A percentile compares a stretch with the other conserved stretches of the same genome.
These are phyloP conservation scores for Leccinum incarnatum DNA, from an alignment of 768 basidiomycete genomes.

Conservation along the genomic window DNA sequence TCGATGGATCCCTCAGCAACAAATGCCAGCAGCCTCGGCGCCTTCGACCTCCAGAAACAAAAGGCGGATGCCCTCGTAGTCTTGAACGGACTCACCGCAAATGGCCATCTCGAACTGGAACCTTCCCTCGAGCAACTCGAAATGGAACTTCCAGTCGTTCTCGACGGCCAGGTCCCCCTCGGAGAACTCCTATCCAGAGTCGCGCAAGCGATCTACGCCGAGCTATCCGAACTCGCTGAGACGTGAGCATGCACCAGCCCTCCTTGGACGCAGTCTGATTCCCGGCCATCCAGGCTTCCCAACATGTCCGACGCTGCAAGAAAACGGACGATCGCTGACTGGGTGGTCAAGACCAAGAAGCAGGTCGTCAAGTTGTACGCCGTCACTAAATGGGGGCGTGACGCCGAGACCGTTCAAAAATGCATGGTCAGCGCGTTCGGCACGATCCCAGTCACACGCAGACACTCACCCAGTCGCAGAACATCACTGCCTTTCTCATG, in stretches of 20 bases:
- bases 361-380: constrained; percentile 89
- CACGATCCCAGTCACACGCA: background rate
- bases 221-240: constrained; percentile 80
- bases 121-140: constrained; percentile 58
- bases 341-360: constrained; percentile 87
- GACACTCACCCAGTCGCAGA: constrained; percentile 42
- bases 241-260: constrained; percentile 51
- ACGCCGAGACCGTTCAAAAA: constrained; percentile 80
- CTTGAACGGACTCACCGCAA: constrained; percentile 28
- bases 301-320: constrained; percentile 79
- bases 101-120: constrained; percentile 38
- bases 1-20: constrained; percentile 15
- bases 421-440: constrained; percentile 59
- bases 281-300: constrained; percentile 50
- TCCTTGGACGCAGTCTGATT: constrained; percentile 4
- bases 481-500: constrained; percentile 84
- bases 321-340: constrained; percentile 81
- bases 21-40: constrained; percentile 14
- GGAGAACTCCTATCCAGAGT: constrained; percentile 74
- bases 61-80: constrained; percentile 30
- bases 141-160: constrained; percentile 68
- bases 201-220: constrained; percentile 76
- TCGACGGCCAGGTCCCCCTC: constrained; percentile 71
- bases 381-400: constrained; percentile 81
- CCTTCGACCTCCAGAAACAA: constrained; percentile 29